Evolutionary conservation across 768 basidiomycete genomes (phyloP).

Genomic region (Lentinula aciculospora): DNA sequence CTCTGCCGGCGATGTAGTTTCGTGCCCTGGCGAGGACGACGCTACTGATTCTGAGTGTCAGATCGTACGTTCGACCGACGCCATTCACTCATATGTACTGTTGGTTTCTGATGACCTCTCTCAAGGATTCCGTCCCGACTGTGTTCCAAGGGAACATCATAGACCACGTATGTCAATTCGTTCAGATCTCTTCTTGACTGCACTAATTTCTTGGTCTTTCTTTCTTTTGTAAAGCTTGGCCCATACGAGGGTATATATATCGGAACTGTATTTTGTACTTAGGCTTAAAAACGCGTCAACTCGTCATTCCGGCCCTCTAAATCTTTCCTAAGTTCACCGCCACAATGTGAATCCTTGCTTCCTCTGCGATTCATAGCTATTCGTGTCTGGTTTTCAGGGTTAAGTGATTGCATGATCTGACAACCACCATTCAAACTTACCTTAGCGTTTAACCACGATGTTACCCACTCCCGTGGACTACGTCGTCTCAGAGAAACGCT

Average conservation of each 20-base stretch:
- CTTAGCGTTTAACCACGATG: background rate
- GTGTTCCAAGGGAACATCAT: slow-evolving; percentile 25
- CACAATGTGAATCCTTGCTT: too few relatives aligned
- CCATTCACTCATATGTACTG: background rate
- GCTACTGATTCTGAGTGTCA: slow-evolving; percentile 33
- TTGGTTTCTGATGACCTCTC: background rate
- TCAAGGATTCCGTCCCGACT: slow-evolving; percentile 21
- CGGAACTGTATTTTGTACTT: slow-evolving; percentile 23
- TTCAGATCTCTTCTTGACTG: background rate
- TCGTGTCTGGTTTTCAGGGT: too few relatives aligned
- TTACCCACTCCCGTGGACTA: too few relatives aligned
- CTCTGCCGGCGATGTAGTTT: slow-evolving; percentile 30
- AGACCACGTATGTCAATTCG: slow-evolving; percentile 24
- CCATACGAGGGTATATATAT: slow-evolving; percentile 29
- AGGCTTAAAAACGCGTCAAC: background rate
- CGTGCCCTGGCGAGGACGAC: slow-evolving; percentile 48
- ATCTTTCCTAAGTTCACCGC: too few relatives aligned
- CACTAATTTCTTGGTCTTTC: background rate
- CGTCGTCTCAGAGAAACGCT: background rate
- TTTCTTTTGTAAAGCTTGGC: slow-evolving; percentile 17
- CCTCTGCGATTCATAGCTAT: too few relatives aligned
- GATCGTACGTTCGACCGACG: slow-evolving; percentile 17
- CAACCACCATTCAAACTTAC: too few relatives aligned
- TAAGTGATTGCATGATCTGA: too few relatives aligned
- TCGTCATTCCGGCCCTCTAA: too few relatives aligned